phyloP scores from a whole-genome alignment of 2,329 filamentous ascomycete species.

The Cercospora sp. region DNA sequence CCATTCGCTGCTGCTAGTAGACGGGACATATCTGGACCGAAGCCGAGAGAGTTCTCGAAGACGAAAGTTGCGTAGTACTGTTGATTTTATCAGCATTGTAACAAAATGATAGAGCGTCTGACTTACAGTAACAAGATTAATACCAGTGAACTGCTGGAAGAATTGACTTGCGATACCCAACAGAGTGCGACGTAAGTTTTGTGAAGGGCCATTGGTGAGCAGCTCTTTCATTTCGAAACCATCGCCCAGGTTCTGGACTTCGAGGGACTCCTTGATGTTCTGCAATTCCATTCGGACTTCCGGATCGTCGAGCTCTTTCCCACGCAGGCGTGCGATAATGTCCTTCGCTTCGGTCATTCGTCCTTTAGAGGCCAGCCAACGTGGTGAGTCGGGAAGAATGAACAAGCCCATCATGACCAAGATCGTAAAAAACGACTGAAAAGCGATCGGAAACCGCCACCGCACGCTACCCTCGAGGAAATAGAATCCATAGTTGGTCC shows the following conservation, averaged over 20 bases:
- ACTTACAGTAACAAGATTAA: slow-evolving; percentile 24
- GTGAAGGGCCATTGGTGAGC: slow-evolving; percentile 17
- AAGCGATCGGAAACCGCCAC: slow-evolving; percentile 57
- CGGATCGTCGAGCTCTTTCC: slow-evolving; percentile 51
- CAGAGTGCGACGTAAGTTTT: slow-evolving; percentile 27
- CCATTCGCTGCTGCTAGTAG: slow-evolving; percentile 29
- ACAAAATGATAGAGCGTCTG: not conserved
- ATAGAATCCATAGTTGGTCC: slow-evolving; percentile 49
- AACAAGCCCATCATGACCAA: slow-evolving; percentile 50
- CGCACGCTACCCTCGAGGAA: slow-evolving; percentile 40
- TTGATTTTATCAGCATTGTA: not conserved
- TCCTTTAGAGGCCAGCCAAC: slow-evolving; percentile 45
- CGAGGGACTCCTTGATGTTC: slow-evolving; percentile 19
- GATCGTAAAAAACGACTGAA: slow-evolving; percentile 54
- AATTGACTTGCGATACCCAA: slow-evolving; percentile 46
- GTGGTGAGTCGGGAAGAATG: slow-evolving; percentile 56
- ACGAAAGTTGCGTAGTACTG: slow-evolving; percentile 50
- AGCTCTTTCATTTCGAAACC: slow-evolving; percentile 20
- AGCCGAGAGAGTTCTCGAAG: slow-evolving; percentile 54
- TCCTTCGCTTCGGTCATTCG: slow-evolving; percentile 49
- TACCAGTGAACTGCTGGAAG: slow-evolving; percentile 45
- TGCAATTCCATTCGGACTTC: slow-evolving; percentile 59
- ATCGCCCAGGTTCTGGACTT: slow-evolving; percentile 12
- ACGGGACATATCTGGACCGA: slow-evolving; percentile 36
- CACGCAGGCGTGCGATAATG: slow-evolving; percentile 54